Base-by-base conservation (phyloP, 352 stramenopile genomes). In the Phytophthora pistaciae region DNA sequence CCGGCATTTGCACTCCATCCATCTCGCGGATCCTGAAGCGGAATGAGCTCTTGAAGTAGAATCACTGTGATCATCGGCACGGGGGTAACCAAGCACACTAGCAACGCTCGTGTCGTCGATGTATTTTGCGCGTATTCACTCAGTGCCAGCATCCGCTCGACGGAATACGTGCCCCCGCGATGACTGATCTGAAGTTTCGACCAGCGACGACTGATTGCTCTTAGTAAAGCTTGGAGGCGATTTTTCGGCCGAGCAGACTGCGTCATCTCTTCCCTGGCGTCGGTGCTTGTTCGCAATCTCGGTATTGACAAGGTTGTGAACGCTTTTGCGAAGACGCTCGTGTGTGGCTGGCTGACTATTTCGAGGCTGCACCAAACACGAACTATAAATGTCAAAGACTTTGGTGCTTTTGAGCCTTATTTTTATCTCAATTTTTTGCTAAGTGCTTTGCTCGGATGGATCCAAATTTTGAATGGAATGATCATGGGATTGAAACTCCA, bases 101-200 rank as follows among this genome's bases (percentile, higher is more conserved):
- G 20, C 2, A 52, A 16, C 3, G 25, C 56, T 2, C 38, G 55
- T 11, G 2, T 8, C 2, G 44, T 21, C 11, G 56, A 53, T 2
- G 36, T 46, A 1, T 40, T 49, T 18, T 62, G 36, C 3, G 57
- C 54, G 52, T 76, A 79, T 23, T 67, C 46, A 16, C 70, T 49
- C 21, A 79, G 14, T 9, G 61, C 58, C 11, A 72, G 49, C 23
- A 75, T 61, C 21, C 66, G 56, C 48, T 79, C 67, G 13, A 63
- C 21, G 0, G 56, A 63, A 25, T 63, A 63, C 18, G 27, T 36
- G 14, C 56, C 56, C 6, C 65, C 56, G 11, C 40, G 42, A 10
- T 72, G 56, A n/a, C 57, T 62, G 8, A 72, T 42, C 56, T 72
- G 65, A 27, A 59, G 50, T 25, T 59, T 59, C 2, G 53, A 59